phyloP scores from a whole-genome alignment of 352 stramenopile genomes.

The Discostella stelligera region DNA sequence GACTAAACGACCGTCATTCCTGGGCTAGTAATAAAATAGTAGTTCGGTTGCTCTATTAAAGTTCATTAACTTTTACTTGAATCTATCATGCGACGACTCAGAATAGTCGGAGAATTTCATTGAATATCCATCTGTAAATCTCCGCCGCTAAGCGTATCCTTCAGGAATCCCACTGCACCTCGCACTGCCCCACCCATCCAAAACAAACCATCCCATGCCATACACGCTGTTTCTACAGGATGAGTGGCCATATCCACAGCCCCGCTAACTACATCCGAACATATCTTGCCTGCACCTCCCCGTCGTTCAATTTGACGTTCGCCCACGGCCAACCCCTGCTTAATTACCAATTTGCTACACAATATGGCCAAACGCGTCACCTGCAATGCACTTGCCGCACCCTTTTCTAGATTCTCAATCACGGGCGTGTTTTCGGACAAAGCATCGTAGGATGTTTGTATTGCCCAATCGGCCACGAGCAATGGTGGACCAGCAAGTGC shows the following conservation, averaged over 20 bases:
- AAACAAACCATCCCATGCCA: slow-evolving; percentile 54
- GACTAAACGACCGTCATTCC: background rate
- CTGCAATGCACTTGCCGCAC: slow-evolving; percentile 61
- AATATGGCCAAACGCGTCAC: slow-evolving; percentile 50
- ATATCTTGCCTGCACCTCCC: slow-evolving; percentile 60
- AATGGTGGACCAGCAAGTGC: slow-evolving; percentile 50
- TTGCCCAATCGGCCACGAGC: slow-evolving; percentile 49
- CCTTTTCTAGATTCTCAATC: slow-evolving; percentile 52
- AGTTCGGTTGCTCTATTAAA: background rate
- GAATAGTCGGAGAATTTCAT: background rate
- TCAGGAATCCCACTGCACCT: slow-evolving; percentile 43
- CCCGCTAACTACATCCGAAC: slow-evolving; percentile 40
- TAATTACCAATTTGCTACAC: slow-evolving; percentile 48
- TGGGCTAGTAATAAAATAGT: too few species aligned
- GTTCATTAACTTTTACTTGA: background rate
- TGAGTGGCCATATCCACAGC: slow-evolving; percentile 60
- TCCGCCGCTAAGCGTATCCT: slow-evolving; percentile 26
- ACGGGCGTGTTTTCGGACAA: slow-evolving; percentile 52
- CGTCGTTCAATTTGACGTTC: slow-evolving; percentile 59
- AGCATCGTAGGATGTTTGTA: slow-evolving; percentile 66
- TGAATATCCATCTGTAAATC: slow-evolving; percentile 49
- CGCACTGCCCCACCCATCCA: slow-evolving; percentile 45
- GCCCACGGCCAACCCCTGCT: slow-evolving; percentile 56
- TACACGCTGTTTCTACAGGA: slow-evolving; percentile 63
- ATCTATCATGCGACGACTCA: background rate